Conservation (phyloP, 1,284 basidiomycete genomes). For the Ustilago lituana region DNA sequence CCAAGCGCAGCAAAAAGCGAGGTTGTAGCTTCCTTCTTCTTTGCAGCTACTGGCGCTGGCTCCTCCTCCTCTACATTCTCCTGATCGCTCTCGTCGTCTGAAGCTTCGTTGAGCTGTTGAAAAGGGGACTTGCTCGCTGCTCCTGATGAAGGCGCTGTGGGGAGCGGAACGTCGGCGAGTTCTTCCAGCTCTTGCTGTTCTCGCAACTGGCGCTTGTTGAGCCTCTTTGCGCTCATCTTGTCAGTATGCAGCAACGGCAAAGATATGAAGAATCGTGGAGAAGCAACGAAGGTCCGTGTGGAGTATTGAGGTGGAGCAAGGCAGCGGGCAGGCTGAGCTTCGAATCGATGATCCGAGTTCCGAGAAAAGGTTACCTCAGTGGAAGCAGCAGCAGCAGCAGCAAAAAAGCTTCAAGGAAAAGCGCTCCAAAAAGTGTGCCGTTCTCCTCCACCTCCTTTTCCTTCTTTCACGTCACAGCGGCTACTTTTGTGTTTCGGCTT, state of each 20-base stretch:
- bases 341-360: slow-evolving; percentile 14
- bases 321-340: slow-evolving; percentile 7
- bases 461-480: too few relatives aligned
- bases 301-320: slow-evolving; percentile 1
- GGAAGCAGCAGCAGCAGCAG: background rate
- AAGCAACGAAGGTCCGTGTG: background rate
- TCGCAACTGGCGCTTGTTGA: slow-evolving; percentile 61
- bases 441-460: slow-evolving; percentile 7
- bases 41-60: background rate
- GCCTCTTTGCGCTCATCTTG: slow-evolving; percentile 53
- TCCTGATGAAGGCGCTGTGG: slow-evolving; percentile 8
- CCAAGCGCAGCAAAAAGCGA: slow-evolving; percentile 54
- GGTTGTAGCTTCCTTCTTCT: slow-evolving; percentile 8
- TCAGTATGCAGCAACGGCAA: too few relatives aligned
- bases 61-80: slow-evolving; percentile 14
- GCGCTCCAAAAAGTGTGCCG: background rate
- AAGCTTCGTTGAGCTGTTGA: slow-evolving; percentile 20
- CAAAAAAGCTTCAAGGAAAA: slow-evolving; percentile 9
- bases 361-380: slow-evolving; percentile 31
- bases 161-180: slow-evolving; percentile 33
- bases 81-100: slow-evolving; percentile 10
- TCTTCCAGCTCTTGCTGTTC: slow-evolving; percentile 61
- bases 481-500: too few relatives aligned
- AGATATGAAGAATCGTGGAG: too few relatives aligned
- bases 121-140: slow-evolving; percentile 14